Evolutionary conservation across 2,329 filamentous ascomycete genomes (phyloP), one percentile per base, ranked within the genome.

Genomic region (Fusarium sterilihyphosum): DNA sequence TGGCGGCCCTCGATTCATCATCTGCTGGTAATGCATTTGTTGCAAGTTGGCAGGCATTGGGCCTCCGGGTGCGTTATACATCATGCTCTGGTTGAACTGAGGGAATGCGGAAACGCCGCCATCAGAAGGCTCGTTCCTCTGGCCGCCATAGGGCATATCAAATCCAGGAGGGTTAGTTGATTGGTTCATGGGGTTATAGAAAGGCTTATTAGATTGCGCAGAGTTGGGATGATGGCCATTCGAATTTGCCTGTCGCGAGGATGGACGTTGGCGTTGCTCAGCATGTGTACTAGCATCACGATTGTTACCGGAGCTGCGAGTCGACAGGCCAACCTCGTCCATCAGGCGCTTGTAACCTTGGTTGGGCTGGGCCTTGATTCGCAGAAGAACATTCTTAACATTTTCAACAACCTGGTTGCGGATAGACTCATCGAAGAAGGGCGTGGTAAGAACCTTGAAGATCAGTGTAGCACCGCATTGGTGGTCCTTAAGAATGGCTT

Each of bases 331-430:
- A 77, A 99, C 96, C 82, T 99, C 96, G 79, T 99, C 96, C 96
- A 99, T 99, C 69, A 99, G 86, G 61, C 96, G 93, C 88, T 98
- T 99, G 86, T 99, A 99, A 60, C 96, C 96, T 84, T 98, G 96
- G 71, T 92, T 93, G 22, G 96, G 94, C 79, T 97, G 94, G 11
- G 95, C 96, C 85, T 98, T 98, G 83, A 98, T 92, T 78, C 93
- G 93, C 40, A 96, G 85, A 40, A 99, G 88, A 44, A 98, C 95
- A 78, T 91, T 94, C 80, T 96, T 94, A 59, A 99, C 94, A 67
- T 95, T 98, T 79, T 98, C 94, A 10, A 98, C 91, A 29, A 98
- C 95, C 78, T 98, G 94, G 52, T 89, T 87, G 54, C 96, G 93
- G 81, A 98, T 95, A 60, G 87, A 91, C 81, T 99, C 96, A 75